phyloP scores from a whole-genome alignment of 2,329 filamentous ascomycete species.

The Verticillium alfalfae region DNA sequence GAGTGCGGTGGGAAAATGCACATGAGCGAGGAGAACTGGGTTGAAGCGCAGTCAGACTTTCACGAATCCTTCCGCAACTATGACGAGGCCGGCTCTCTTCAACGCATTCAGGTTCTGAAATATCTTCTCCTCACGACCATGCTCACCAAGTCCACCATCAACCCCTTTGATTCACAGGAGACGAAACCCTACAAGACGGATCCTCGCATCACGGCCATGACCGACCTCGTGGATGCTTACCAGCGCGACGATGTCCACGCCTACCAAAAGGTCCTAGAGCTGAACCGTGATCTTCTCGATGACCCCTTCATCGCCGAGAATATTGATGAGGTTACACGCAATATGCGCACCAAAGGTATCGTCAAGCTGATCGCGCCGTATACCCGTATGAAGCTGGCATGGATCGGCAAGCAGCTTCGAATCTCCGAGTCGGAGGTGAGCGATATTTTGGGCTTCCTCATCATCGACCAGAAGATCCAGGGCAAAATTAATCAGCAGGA shows the following conservation, averaged over 20 bases:
- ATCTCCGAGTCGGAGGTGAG: conserved; percentile 83
- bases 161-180: conserved; percentile 97
- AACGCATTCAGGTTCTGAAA: conserved; percentile 95
- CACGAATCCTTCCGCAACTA: conserved; percentile 99
- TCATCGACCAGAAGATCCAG: conserved; percentile 80
- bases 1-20: conserved; percentile 99
- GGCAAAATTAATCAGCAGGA: conserved; percentile 87
- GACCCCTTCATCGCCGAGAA: conserved; percentile 98
- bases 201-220: conserved; percentile 93
- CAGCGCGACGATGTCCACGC: conserved; percentile 89
- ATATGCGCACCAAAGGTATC: conserved; percentile 95
- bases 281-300: conserved; percentile 81
- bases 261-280: conserved; percentile 82
- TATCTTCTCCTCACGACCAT: conserved; percentile 95
- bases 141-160: conserved; percentile 98
- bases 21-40: conserved; percentile 99
- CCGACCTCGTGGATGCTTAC: conserved; percentile 91
- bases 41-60: conserved; percentile 93
- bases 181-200: conserved; percentile 98
- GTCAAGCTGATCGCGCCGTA: conserved; percentile 92
- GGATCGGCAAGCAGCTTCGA: conserved; percentile 83
- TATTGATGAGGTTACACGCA: conserved; percentile 96
- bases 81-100: conserved; percentile 92
- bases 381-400: conserved; percentile 80
- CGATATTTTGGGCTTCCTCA: conserved; percentile 92